phyloP scores from a whole-genome alignment of 1,284 basidiomycete species.

The Marasmius tenuissimus region DNA sequence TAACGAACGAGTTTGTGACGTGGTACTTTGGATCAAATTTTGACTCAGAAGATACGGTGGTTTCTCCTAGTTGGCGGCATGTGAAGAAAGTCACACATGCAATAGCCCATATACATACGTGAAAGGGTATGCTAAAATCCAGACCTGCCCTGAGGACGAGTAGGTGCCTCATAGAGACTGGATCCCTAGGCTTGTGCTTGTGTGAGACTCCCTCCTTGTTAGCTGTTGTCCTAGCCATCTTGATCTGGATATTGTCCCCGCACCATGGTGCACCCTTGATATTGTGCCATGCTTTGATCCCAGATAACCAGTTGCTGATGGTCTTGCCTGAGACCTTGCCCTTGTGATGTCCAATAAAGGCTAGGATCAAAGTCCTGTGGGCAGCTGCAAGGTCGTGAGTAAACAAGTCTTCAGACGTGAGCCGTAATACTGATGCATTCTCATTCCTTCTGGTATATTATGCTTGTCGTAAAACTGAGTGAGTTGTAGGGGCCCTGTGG shows the following conservation, averaged over 20 bases:
- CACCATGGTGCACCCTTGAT: conserved; percentile 7
- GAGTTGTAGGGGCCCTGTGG: background rate
- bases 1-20: background rate
- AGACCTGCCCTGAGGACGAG: background rate
- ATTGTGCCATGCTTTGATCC: conserved; percentile 9
- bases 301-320: background rate
- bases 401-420: no score
- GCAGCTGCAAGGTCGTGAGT: background rate
- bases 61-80: conserved; percentile 11
- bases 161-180: conserved; percentile 3
- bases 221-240: background rate
- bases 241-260: background rate
- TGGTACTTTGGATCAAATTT: conserved; percentile 3
- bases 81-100: conserved; percentile 6
- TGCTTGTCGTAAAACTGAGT: background rate
- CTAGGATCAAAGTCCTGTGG: background rate
- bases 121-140: background rate
- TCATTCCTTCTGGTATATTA: background rate
- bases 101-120: conserved; percentile 9
- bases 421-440: background rate
- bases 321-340: background rate
- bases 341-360: background rate
- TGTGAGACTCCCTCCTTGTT: background rate
- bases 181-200: background rate
- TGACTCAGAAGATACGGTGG: background rate